Conservation (phyloP, 2,329 filamentous ascomycete species). For the Hymenoscyphus fructigenus region DNA sequence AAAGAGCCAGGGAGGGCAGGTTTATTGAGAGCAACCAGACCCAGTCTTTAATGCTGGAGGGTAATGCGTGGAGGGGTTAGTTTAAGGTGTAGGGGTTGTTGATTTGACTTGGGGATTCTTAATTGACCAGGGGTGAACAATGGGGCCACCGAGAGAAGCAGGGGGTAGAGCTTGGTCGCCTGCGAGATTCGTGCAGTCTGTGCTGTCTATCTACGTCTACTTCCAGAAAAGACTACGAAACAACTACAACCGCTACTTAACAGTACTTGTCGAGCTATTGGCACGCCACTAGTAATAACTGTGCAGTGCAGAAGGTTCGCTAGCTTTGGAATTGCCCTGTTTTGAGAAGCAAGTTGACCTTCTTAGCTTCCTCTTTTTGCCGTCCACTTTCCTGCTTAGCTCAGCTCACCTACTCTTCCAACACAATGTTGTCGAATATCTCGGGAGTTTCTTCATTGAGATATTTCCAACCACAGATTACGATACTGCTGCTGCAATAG, state of each 20-base stretch:
- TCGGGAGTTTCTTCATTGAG: too few species aligned
- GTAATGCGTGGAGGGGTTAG: not conserved
- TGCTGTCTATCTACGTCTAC: not conserved
- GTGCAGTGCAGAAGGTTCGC: not conserved
- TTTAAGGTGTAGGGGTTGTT: not conserved
- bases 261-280: not conserved
- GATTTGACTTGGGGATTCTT: not conserved
- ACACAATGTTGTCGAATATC: too few species aligned
- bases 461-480: too few species aligned
- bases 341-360: not conserved
- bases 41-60: not conserved
- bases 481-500: not conserved
- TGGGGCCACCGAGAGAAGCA: not conserved
- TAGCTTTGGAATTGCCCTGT: not conserved
- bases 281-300: not conserved
- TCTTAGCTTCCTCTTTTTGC: not conserved
- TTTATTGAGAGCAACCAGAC: conserved; percentile 1
- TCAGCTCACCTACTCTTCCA: too few species aligned
- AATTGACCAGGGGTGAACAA: not conserved
- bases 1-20: not conserved
- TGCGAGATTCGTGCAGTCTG: not conserved
- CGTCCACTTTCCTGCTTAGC: not conserved
- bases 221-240: not conserved
- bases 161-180: not conserved
- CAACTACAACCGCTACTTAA: too few species aligned